Percentiles rank a stretch among this genome's conserved stretches.
Conservation (phyloP, 805 yeast genomes). For the Barnettozyma vustinii region DNA sequence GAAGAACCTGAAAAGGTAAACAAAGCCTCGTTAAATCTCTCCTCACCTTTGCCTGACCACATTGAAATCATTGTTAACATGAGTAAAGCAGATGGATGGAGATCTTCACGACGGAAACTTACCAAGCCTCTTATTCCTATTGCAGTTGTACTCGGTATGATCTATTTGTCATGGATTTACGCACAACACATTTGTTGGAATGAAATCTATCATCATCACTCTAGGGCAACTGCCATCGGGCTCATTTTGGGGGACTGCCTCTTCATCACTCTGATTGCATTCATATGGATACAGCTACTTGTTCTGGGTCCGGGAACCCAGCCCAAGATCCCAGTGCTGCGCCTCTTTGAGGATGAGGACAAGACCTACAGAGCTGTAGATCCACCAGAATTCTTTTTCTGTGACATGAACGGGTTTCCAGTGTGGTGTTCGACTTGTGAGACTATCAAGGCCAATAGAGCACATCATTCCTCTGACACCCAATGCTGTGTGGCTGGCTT, state of each 20-base stretch:
- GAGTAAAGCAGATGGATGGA: neutral
- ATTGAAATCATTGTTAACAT: neutral
- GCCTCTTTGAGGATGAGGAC: slow-evolving; percentile 22
- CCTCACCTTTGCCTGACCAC: neutral
- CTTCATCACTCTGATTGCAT: slow-evolving; percentile 22
- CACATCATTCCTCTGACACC: slow-evolving; percentile 60
- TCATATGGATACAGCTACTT: slow-evolving; percentile 42
- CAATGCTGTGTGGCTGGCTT: slow-evolving; percentile 61
- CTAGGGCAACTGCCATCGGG: slow-evolving; percentile 27
- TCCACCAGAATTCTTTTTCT: slow-evolving; percentile 57
- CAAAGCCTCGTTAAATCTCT: neutral
- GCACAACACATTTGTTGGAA: slow-evolving; percentile 27
- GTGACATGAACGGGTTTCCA: slow-evolving; percentile 73
- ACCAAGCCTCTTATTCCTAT: slow-evolving; percentile 9
- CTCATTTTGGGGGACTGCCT: slow-evolving; percentile 28
- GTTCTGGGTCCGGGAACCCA: slow-evolving; percentile 58
- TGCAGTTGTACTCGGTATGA: slow-evolving; percentile 5
- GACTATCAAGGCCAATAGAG: slow-evolving; percentile 57
- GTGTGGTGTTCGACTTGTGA: slow-evolving; percentile 67
- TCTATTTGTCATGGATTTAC: slow-evolving; percentile 22
- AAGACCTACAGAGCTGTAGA: slow-evolving; percentile 24
- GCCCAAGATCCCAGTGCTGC: slow-evolving; percentile 31
- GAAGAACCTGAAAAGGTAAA: neutral
- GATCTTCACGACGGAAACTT: neutral
- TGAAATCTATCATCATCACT: slow-evolving; percentile 23